Evolutionary conservation across 495 filamentous ascomycete genomes (phyloP).

Genomic region (Neurospora sp.): DNA sequence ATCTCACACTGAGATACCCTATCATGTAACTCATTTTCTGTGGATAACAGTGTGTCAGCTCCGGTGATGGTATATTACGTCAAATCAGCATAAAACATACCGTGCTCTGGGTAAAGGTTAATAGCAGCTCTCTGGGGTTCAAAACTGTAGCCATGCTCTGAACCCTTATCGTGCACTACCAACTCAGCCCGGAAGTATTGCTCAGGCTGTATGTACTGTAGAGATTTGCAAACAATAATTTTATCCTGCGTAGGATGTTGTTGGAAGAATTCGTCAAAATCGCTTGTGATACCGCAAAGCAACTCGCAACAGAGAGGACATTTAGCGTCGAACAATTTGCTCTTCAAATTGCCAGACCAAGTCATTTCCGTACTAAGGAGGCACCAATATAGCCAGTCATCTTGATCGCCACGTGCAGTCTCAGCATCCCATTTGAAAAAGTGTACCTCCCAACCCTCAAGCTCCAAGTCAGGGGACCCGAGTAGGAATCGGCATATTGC

Average conservation of each 20-base stretch:
- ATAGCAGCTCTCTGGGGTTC: no score
- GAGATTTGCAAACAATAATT: not conserved
- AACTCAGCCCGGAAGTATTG: no score
- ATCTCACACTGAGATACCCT: no score
- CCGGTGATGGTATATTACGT: not conserved
- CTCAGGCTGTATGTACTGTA: no score
- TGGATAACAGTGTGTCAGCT: not conserved
- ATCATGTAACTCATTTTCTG: not conserved
- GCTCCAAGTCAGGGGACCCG: rapidly evolving
- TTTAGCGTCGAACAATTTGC: not conserved
- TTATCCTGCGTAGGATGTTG: not conserved
- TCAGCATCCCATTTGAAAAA: no score
- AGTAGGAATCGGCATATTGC: not conserved
- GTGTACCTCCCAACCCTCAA: not conserved
- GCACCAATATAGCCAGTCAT: no score
- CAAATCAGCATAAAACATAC: not conserved
- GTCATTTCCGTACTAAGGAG: not conserved
- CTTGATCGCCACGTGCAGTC: no score
- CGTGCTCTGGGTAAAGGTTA: not conserved
- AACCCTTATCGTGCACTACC: no score
- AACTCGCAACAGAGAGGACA: not conserved
- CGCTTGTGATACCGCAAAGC: not conserved
- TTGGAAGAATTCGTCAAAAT: not conserved
- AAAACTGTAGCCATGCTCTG: no score
- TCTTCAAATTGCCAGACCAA: not conserved